Evolutionary conservation across 2,329 filamentous ascomycete genomes (phyloP), one percentile per base, ranked within the genome.

Genomic region (Raffaelea deltoideospora): DNA sequence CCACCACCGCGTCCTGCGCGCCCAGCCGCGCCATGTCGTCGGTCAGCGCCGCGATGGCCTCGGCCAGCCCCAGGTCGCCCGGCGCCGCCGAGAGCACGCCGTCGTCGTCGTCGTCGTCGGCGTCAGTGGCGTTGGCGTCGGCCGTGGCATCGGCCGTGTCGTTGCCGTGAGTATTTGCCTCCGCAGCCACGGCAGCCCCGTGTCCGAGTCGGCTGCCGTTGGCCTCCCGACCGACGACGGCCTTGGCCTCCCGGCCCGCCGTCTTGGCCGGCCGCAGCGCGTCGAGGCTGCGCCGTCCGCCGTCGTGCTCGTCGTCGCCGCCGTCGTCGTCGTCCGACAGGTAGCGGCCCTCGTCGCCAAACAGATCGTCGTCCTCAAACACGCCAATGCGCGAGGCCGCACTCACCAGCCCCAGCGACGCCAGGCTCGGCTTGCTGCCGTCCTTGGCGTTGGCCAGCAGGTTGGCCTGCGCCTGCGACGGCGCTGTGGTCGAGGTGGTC

Each of bases 31-130:
- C 86, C 43, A 98, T 94, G 45, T 96, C 87, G 34, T 79, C 76
- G 1, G 80, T 85, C n/a, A 98, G 67, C 2, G 72, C 77, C 31
- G 83, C 78, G 45, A 98, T 94, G 10, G 92, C 88, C 59, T 98
- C 92, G 1, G 86, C 84, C 24, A 98, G 60, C 1, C 90, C 90
- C 3, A 98, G 69, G 53, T 98, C 90, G 27, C 90, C 90, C 1
- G 92, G 90, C 0, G 86, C 88, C 31, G 90, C 92, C 63, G 94
- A 82, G 47, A 93, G 85, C 9, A 98, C 85, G 46, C 86, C 79
- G 44, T 95, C 86, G 17, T 76, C 73, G 11, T 79, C 73, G 5
- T 76, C 67, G 4, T 65, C 64, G 11, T 66, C 63, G 3, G 63
- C 63, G 17, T 65, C 64, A n/a, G n/a, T n/a, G n/a, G n/a, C n/a